Base-by-base conservation (phyloP, 805 yeast species). In the Pichia nanzhaoensis region DNA sequence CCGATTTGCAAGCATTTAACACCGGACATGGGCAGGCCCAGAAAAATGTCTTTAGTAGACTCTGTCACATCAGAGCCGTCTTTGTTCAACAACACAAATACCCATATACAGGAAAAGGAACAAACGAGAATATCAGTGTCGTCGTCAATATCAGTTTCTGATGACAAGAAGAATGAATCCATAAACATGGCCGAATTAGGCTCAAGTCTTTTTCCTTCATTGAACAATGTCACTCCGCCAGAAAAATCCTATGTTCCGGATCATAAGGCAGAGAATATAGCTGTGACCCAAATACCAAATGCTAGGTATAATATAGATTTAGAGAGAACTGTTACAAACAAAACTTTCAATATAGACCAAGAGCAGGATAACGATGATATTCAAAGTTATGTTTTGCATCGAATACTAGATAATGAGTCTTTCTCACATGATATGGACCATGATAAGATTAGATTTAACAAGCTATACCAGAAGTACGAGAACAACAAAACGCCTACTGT, bases 381-480 rank as follows among this genome's bases (percentile, higher is more conserved):
- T 8, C 39, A 49, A 5, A 56, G 55, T 24, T 58, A 60, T 1
- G 45, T 59, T 12, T 38, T 59, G 18, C 53, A 53, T 43, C 41
- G 49, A 35, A 58, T 59, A 28, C 24, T 55, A 20, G 58, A 57
- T 30, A 47, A 52, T 19, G 54, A 51, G 39, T 48, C 51, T 4
- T 9, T 45, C 3, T 33, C 41, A 13, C 45, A 46, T 2, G 47
- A 44, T 30, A 14, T 34, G 2, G 35, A 50, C 3, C 34, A 46
- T 18, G 48, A 50, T 18, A 55, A 54, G 28, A 33, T 42, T 9
- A 53, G 54, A 36, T 58, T 54, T 36, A 54, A 57, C 13, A 50
- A 53, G 9, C 35, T 65, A 4, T 64, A 61, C 40, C 53, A 56
- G 10, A 51, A 47, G 14, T 53, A 51, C 37, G 34, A 37, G 14